Evolutionary conservation across 495 filamentous ascomycete genomes (phyloP).

Genomic region (Trichocladium uniseriatum): DNA sequence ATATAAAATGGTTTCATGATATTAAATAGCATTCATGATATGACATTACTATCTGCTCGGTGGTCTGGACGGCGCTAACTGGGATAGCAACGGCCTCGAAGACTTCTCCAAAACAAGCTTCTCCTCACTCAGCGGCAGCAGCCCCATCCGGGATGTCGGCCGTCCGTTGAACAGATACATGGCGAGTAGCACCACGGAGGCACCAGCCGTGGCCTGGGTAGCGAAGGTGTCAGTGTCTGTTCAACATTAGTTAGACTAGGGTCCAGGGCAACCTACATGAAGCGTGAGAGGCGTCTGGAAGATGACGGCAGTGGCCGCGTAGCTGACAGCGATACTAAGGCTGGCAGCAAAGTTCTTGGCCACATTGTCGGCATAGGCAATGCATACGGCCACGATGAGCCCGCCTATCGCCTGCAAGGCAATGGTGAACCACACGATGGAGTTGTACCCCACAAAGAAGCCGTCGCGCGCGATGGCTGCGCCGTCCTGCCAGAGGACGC

Average conservation of each 20-base stretch:
- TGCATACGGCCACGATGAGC: constrained; percentile 54
- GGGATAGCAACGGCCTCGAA: not conserved
- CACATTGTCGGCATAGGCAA: constrained; percentile 55
- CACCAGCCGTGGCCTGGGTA: constrained; percentile 18
- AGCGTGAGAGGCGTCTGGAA: constrained; percentile 13
- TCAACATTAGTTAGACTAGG: no score
- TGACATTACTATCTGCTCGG: not conserved
- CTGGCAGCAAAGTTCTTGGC: constrained; percentile 59
- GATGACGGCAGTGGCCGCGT: constrained; percentile 16
- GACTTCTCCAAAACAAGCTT: constrained; percentile 1
- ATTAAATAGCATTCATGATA: no score
- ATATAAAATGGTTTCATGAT: no score
- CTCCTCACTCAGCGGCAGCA: constrained; percentile 16
- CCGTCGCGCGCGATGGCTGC: constrained; percentile 53
- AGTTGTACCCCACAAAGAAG: constrained; percentile 65
- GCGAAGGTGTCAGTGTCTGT: no score
- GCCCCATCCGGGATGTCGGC: not conserved
- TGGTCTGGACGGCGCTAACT: not conserved
- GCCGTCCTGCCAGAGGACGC: constrained; percentile 61
- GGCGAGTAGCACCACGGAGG: constrained; percentile 12
- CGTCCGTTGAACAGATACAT: constrained; percentile 17
- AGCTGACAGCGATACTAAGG: constrained; percentile 47
- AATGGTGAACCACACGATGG: constrained; percentile 58
- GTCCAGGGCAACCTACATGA: constrained; percentile 20
- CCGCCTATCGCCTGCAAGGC: constrained; percentile 56